Evolutionary conservation across 208 protist genomes (phyloP).

Genomic region (Herpetomonas muscarum): DNA sequence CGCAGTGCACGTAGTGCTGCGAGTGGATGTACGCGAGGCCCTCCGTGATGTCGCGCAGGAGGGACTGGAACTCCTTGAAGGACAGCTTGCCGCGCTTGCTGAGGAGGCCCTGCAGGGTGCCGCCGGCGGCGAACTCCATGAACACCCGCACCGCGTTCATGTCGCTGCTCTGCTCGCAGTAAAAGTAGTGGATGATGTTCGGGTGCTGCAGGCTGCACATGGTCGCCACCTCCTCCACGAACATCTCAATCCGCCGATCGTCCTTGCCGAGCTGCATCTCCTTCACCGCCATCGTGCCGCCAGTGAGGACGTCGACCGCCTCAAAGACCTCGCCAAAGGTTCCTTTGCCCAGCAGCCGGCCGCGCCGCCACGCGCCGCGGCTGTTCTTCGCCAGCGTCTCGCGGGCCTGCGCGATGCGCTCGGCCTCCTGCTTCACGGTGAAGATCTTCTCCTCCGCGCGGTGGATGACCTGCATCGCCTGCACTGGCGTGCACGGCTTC

Average conservation of each 20-base stretch:
- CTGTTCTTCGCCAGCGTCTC: constrained; percentile 80
- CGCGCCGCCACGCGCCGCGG: constrained; percentile 72
- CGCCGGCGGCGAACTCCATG: constrained; percentile 89
- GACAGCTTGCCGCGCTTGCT: constrained; percentile 50
- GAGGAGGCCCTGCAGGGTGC: constrained; percentile 66
- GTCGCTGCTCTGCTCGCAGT: constrained; percentile 77
- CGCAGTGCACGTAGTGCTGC: constrained; percentile 86
- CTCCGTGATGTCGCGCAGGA: constrained; percentile 70
- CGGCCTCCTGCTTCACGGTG: constrained; percentile 63
- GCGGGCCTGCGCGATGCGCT: constrained; percentile 70
- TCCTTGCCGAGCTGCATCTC: constrained; percentile 64
- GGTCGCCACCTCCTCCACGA: constrained; percentile 78
- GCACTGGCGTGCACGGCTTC: constrained; percentile 81
- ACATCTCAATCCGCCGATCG: constrained; percentile 69
- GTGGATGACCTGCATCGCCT: constrained; percentile 67
- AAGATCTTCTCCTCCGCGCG: constrained; percentile 74
- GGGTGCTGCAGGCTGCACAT: constrained; percentile 92
- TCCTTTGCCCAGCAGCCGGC: constrained; percentile 78
- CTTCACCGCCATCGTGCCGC: constrained; percentile 89
- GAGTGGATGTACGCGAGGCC: constrained; percentile 92
- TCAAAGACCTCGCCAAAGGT: constrained; percentile 85
- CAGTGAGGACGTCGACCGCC: constrained; percentile 77
- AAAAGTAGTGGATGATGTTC: constrained; percentile 94
- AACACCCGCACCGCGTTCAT: constrained; percentile 75
- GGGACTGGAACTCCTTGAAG: constrained; percentile 57